phyloP scores from a whole-genome alignment of 306 rosid species.

The Betula pendula region DNA sequence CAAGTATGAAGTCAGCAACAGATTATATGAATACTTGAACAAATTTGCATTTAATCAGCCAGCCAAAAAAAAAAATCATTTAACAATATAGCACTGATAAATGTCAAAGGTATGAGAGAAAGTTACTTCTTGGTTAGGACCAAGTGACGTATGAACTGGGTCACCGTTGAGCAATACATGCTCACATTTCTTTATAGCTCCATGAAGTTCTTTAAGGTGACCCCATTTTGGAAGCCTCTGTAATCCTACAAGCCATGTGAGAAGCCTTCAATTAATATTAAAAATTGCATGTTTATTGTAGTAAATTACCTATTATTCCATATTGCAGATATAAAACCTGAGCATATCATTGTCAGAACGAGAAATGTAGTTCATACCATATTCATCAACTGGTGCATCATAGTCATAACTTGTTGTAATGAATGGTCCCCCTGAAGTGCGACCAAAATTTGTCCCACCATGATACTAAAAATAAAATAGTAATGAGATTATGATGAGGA shows the following conservation, averaged over 20 bases:
- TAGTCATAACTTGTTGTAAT: slow-evolving; percentile 97
- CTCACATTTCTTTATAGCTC: slow-evolving; percentile 80
- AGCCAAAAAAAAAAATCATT: neutral
- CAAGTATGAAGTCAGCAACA: neutral
- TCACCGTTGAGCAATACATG: slow-evolving; percentile 59
- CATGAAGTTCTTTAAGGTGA: slow-evolving; percentile 92
- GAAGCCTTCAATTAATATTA: neutral
- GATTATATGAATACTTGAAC: neutral
- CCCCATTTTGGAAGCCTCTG: slow-evolving; percentile 96
- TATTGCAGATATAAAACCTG: neutral
- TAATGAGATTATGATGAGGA: slow-evolving; percentile 7
- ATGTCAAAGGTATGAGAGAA: slow-evolving; percentile 16
- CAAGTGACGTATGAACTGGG: slow-evolving; percentile 53
- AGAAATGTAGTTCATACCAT: slow-evolving; percentile 47
- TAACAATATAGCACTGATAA: slow-evolving; percentile 10
- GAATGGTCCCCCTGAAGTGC: slow-evolving; percentile 96
- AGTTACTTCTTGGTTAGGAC: slow-evolving; percentile 78
- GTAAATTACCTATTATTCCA: neutral
- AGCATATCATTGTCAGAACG: neutral
- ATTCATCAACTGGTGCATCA: slow-evolving; percentile 94
- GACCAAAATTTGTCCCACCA: slow-evolving; percentile 97
- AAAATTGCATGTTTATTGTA: neutral
- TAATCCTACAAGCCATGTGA: slow-evolving; percentile 49
- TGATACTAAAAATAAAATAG: slow-evolving; percentile 62
- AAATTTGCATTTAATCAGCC: slow-evolving; percentile 12